Percentiles rank a stretch among this genome's conserved stretches.
These are phyloP conservation scores for Neofusicoccum umdonicola DNA, from an alignment of 2,329 filamentous ascomycete genomes.

Conservation along the genomic window DNA sequence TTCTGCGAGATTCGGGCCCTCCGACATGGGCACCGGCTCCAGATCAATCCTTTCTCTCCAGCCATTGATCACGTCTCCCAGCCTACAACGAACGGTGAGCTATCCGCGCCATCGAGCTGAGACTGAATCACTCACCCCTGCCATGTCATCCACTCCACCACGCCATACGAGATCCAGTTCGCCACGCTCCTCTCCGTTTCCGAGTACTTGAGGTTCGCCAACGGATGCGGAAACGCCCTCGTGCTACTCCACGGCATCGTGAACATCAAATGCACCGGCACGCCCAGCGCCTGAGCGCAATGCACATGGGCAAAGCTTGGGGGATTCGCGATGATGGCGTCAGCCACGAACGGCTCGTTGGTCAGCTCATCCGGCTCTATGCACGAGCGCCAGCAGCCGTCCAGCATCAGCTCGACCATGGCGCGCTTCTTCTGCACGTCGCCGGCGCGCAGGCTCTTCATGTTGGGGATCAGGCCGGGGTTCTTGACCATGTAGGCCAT, in stretches of 20 bases:
- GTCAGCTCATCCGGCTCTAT: conserved; percentile 71
- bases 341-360: conserved; percentile 76
- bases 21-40: conserved; percentile 68
- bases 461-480: conserved; percentile 69
- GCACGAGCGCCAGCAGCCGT: conserved; percentile 78
- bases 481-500: conserved; percentile 92
- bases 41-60: conserved; percentile 57
- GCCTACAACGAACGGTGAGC: conserved; percentile 18
- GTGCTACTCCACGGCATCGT: conserved; percentile 81
- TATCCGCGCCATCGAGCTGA: conserved; percentile 22
- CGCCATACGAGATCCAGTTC: conserved; percentile 77
- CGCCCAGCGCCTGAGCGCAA: conserved; percentile 70
- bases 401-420: conserved; percentile 77
- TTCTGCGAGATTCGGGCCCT: conserved; percentile 74
- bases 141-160: conserved; percentile 77
- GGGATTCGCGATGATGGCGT: conserved; percentile 77
- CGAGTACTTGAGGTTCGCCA: conserved; percentile 70
- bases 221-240: conserved; percentile 70
- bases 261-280: conserved; percentile 84
- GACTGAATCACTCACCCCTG: conserved; percentile 47
- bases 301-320: conserved; percentile 76
- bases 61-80: conserved; percentile 74
- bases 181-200: conserved; percentile 71
- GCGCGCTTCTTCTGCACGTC: conserved; percentile 67
- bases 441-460: conserved; percentile 70